These are phyloP conservation scores for Exophiala calicioides DNA, from an alignment of 2,329 filamentous ascomycete species.

Conservation along the genomic window DNA sequence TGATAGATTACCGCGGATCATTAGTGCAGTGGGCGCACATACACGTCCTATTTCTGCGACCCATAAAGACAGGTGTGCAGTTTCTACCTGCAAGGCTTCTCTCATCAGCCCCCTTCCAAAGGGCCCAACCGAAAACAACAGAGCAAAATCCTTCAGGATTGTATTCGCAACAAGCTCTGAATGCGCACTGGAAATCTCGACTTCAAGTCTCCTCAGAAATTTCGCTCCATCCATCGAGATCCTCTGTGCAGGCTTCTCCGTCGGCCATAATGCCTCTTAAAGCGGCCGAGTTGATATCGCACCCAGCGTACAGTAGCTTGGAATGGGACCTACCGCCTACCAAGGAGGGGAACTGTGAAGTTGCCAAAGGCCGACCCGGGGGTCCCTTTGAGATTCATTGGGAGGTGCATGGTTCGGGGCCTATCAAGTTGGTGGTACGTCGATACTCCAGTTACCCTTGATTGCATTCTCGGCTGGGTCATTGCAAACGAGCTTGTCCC, in stretches of 20 bases:
- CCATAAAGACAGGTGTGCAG: too few relatives aligned
- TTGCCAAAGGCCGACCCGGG: conserved; percentile 66
- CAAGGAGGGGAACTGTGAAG: conserved; percentile 60
- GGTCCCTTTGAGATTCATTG: conserved; percentile 76
- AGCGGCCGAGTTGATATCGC: conserved; percentile 36
- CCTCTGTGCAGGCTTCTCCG: not conserved
- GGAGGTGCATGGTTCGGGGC: conserved; percentile 76
- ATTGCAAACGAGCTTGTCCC: not conserved
- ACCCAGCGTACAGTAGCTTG: conserved; percentile 37
- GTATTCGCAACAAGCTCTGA: too few relatives aligned
- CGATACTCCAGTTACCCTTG: conserved; percentile 9
- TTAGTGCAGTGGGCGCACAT: too few relatives aligned
- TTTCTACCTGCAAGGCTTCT: too few relatives aligned
- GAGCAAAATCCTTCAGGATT: too few relatives aligned
- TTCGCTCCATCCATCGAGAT: not conserved
- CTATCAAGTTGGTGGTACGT: conserved; percentile 72
- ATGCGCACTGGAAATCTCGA: too few relatives aligned
- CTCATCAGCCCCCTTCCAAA: too few relatives aligned
- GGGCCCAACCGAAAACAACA: too few relatives aligned
- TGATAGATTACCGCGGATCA: too few relatives aligned
- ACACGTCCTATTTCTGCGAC: too few relatives aligned
- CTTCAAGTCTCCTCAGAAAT: not conserved
- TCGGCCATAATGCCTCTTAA: conserved; percentile 33
- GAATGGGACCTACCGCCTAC: conserved; percentile 61
- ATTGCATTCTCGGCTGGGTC: not conserved